Conservation (phyloP, 768 basidiomycete species). For the Jaapia argillacea region DNA sequence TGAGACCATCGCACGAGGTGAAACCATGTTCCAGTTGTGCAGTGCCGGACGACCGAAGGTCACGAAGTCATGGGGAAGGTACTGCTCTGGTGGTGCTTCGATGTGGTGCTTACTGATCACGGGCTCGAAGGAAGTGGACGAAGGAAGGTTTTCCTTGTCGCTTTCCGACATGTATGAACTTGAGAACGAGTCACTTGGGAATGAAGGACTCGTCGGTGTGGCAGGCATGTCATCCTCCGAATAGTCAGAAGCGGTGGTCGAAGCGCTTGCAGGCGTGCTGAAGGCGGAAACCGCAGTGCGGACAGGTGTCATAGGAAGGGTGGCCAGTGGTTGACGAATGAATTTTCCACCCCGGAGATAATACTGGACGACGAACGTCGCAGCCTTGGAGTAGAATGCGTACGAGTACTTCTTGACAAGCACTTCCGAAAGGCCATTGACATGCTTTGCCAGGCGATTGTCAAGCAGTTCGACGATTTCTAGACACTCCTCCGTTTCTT, state of each 20-base stretch:
- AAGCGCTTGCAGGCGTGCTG: slow-evolving; percentile 67
- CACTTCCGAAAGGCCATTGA: slow-evolving; percentile 92
- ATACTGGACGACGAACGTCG: slow-evolving; percentile 86
- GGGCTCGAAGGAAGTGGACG: slow-evolving; percentile 50
- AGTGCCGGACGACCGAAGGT: slow-evolving; percentile 69
- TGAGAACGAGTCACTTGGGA: slow-evolving; percentile 39
- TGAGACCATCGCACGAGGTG: slow-evolving; percentile 50
- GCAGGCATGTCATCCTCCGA: slow-evolving; percentile 82
- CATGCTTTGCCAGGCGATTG: slow-evolving; percentile 73
- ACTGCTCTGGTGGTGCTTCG: slow-evolving; percentile 65
- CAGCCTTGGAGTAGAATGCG: slow-evolving; percentile 93
- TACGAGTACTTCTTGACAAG: slow-evolving; percentile 97
- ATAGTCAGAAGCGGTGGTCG: slow-evolving; percentile 62
- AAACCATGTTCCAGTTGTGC: slow-evolving; percentile 65
- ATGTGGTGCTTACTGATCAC: slow-evolving; percentile 60
- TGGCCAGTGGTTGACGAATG: slow-evolving; percentile 30
- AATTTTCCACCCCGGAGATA: slow-evolving; percentile 86
- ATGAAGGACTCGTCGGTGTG: slow-evolving; percentile 68
- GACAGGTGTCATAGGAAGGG: slow-evolving; percentile 64
- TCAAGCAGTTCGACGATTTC: slow-evolving; percentile 85
- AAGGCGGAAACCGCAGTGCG: slow-evolving; percentile 35
- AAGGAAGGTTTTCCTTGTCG: slow-evolving; percentile 74
- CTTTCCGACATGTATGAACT: slow-evolving; percentile 55
- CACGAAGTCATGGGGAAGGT: slow-evolving; percentile 74
- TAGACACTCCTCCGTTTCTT: slow-evolving; percentile 76